Conservation (phyloP, 2,329 filamentous ascomycete species). For the Pleoardoris graminearum region DNA sequence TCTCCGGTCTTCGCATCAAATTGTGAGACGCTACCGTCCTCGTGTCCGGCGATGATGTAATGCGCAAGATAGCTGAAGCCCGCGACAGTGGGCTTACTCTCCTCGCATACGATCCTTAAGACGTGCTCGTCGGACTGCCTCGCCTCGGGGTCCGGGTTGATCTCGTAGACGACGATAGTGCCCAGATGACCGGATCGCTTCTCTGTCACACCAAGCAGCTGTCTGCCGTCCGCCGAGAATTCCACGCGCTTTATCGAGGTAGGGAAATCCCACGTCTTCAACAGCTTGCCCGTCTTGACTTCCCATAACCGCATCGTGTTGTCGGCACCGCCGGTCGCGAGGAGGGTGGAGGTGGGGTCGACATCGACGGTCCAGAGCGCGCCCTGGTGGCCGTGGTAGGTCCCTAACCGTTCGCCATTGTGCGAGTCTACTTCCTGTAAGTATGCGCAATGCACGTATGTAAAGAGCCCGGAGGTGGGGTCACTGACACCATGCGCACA, state of each 20-base stretch:
- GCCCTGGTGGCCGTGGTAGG: conserved; percentile 95
- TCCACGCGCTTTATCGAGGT: conserved; percentile 98
- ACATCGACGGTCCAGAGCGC: conserved; percentile 99
- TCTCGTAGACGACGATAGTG: conserved; percentile 90
- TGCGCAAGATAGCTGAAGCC: conserved; percentile 93
- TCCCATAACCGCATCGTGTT: conserved; percentile 99
- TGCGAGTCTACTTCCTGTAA: conserved; percentile 62
- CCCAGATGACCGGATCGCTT: conserved; percentile 97
- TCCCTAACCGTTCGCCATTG: conserved; percentile 94
- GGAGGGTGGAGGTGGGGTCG: conserved; percentile 85
- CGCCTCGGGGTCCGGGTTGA: conserved; percentile 79
- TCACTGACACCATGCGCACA: conserved; percentile 80
- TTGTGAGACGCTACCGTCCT: conserved; percentile 88
- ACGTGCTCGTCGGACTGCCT: conserved; percentile 82
- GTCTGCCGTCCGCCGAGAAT: conserved; percentile 91
- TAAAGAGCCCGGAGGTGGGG: neutral
- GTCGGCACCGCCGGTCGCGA: conserved; percentile 94
- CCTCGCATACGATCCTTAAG: conserved; percentile 82
- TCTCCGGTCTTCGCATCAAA: conserved; percentile 94
- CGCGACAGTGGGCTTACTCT: conserved; percentile 96
- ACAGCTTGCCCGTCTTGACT: conserved; percentile 84
- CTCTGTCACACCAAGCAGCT: conserved; percentile 92
- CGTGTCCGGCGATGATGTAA: conserved; percentile 97
- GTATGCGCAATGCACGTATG: conserved; percentile 11
- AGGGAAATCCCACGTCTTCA: conserved; percentile 97